Percentiles rank a stretch among this genome's conserved stretches.
These are phyloP conservation scores for Lathyrus sativus DNA, from an alignment of 306 rosid genomes.

Conservation along the genomic window DNA sequence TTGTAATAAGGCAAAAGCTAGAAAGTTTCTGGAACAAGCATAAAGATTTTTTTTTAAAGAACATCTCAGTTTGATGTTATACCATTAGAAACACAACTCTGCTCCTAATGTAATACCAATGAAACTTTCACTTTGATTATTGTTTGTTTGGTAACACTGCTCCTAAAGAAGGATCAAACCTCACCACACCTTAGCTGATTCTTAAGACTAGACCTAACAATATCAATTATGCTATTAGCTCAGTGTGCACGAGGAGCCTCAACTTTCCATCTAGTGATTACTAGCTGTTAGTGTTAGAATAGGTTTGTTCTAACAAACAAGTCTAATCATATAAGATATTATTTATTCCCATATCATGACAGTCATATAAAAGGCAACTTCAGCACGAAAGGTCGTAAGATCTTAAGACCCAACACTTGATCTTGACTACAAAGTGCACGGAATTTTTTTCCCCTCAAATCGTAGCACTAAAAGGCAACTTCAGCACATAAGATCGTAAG, in stretches of 20 bases:
- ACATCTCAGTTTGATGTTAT: constrained; percentile 1
- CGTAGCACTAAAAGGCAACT: no score
- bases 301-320: no score
- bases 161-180: background rate
- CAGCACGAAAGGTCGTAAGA: no score
- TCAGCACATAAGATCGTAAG: no score
- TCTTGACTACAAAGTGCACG: no score
- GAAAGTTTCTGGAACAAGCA: background rate
- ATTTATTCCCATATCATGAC: no score
- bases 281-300: no score
- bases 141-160: background rate
- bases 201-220: background rate
- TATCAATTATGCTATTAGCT: constrained; percentile 8
- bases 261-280: no score
- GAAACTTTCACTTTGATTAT: constrained; percentile 11
- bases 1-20: constrained; percentile 13
- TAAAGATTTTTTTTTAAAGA: background rate
- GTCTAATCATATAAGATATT: no score
- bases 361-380: no score
- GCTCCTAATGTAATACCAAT: background rate
- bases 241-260: background rate
- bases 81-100: constrained; percentile 7
- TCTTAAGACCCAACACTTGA: no score
- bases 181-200: constrained; percentile 8
- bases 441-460: no score